Base-by-base conservation (phyloP, 2,329 filamentous ascomycete genomes). In the Torrubiella hemipterigena region DNA sequence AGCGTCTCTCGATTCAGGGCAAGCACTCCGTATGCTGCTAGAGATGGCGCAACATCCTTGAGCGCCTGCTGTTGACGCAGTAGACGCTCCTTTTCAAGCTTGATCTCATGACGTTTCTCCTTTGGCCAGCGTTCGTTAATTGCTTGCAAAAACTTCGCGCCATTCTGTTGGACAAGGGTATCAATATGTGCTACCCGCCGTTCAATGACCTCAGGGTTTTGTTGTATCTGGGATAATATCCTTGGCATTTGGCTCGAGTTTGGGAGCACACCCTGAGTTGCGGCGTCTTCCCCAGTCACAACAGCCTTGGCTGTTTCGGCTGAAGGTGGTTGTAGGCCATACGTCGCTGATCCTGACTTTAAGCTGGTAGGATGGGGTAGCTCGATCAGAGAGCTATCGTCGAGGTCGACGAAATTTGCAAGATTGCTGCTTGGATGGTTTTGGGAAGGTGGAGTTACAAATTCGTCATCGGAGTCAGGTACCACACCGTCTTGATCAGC, bases 381-480 rank as follows among this genome's bases (percentile, higher is more conserved):
- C n/a, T n/a, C n/a, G n/a, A n/a, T n/a, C n/a, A n/a, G n/a, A n/a
- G n/a, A n/a, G 30, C 19, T 13, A 23, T 13, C 15, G 31, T 14
- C 25, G 27, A 29, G 21, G 22, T 33, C 7, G 28, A 21, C 21
- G 30, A 21, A 6, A 21, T 27, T 18, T 32, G 33, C 7, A 22
- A 24, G 24, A 17, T 32, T 27, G n/a, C 5, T 35, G 7, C 23
- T 14, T 44, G 52, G 43, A 33, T 46, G 36, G 43, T 65, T 48
- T 22, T 47, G 50, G 8, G 50, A 50, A 7, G 50, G 54, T 10
- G 64, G 57, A 5, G 59, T 61, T 6, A 65, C 42, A 25, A 63
- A 65, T 26, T 73, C 69, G 26, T 73, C 69, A 27, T 74, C 70
- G 0, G 70, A 75, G 41, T 75, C 70, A 31, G 65, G 57, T 24